phyloP scores from a whole-genome alignment of 768 basidiomycete species.

The Pulveroboletus sp. region DNA sequence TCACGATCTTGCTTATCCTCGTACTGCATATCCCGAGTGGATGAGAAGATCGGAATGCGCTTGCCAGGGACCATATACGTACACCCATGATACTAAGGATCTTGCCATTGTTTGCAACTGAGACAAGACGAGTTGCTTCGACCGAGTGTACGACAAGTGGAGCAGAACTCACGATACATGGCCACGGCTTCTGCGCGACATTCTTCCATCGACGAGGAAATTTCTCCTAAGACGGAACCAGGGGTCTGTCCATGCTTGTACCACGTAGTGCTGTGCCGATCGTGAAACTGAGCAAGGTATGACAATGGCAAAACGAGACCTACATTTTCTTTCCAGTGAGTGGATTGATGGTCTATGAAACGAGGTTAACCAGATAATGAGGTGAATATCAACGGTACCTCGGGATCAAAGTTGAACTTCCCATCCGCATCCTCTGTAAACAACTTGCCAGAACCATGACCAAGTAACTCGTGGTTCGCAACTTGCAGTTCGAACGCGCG shows the following conservation, averaged over 20 bases:
- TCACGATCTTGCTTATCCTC: slow-evolving; percentile 64
- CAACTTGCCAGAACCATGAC: slow-evolving; percentile 82
- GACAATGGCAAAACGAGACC: slow-evolving; percentile 14
- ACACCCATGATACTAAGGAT: slow-evolving; percentile 83
- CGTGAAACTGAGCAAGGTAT: neutral
- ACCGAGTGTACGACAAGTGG: neutral
- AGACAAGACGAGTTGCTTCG: neutral
- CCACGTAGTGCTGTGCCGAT: slow-evolving; percentile 62
- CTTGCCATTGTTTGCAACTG: slow-evolving; percentile 71
- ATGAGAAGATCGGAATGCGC: neutral
- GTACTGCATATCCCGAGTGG: slow-evolving; percentile 51
- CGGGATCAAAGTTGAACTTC: slow-evolving; percentile 76
- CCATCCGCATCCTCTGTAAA: slow-evolving; percentile 78
- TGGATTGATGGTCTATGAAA: slow-evolving; percentile 68
- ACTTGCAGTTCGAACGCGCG: slow-evolving; percentile 85
- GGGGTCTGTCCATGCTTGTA: slow-evolving; percentile 87
- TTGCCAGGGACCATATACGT: slow-evolving; percentile 20
- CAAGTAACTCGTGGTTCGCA: slow-evolving; percentile 86
- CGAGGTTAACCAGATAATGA: neutral
- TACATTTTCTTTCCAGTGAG: slow-evolving; percentile 76
- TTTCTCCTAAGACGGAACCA: slow-evolving; percentile 79
- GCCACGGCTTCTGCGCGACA: slow-evolving; percentile 90
- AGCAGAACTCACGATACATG: slow-evolving; percentile 58
- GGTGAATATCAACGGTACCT: slow-evolving; percentile 40
- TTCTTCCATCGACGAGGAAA: slow-evolving; percentile 90